A percentile compares a stretch with the other conserved stretches of the same genome.
phyloP scores from a whole-genome alignment of 108 stramenopile genomes.

The Nitzschia sp. region DNA sequence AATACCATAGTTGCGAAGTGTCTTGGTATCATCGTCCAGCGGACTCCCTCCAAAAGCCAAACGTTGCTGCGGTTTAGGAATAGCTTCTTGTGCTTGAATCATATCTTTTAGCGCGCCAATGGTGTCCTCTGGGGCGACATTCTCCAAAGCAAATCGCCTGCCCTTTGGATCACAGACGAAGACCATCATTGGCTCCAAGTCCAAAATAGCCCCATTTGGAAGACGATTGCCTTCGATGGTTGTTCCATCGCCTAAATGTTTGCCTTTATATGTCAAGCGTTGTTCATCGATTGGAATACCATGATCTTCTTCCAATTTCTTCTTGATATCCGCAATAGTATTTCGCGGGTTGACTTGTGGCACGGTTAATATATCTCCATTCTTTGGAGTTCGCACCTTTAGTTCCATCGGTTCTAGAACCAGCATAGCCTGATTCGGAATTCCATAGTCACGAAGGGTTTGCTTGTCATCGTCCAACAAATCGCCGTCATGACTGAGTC shows the following conservation, averaged over 20 bases:
- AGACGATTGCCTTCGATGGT: not conserved
- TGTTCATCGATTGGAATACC: slow-evolving; percentile 24
- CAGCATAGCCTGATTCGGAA: slow-evolving; percentile 5
- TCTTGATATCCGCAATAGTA: slow-evolving; percentile 20
- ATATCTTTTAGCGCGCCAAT: slow-evolving; percentile 27
- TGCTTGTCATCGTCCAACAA: slow-evolving; percentile 3
- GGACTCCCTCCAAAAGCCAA: slow-evolving; percentile 62
- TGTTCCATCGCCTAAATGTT: not conserved
- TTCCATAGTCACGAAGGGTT: slow-evolving; percentile 4
- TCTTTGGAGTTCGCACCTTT: not conserved
- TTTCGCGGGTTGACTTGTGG: not conserved
- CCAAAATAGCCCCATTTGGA: not conserved
- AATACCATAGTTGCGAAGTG: slow-evolving; percentile 19
- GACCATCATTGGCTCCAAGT: not conserved
- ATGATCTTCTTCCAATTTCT: slow-evolving; percentile 12
- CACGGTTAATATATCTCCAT: not conserved
- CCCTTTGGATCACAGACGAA: not conserved
- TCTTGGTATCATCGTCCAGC: slow-evolving; percentile 9
- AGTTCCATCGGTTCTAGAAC: slow-evolving; percentile 16
- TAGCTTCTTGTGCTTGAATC: not conserved
- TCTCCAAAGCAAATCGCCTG: not conserved
- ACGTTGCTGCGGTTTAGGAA: slow-evolving; percentile 42
- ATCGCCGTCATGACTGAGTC: not conserved
- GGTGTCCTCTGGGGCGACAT: not conserved
- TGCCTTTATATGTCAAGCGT: slow-evolving; percentile 7